Evolutionary conservation across 228 moss, liverwort and hornwort genomes (phyloP).

Genomic region (Sphagnum fallax): DNA sequence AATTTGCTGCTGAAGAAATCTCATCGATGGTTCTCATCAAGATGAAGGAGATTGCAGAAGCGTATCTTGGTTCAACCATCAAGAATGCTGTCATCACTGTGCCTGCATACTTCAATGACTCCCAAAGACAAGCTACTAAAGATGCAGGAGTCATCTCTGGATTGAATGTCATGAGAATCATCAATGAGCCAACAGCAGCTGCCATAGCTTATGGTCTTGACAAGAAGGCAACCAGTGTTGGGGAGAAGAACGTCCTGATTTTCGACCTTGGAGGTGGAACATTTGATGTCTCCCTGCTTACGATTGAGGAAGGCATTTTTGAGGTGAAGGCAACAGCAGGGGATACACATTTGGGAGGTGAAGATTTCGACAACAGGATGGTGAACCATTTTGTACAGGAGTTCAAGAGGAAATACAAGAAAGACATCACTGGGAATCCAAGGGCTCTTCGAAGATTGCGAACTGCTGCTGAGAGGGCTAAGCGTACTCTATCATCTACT

Average conservation of each 20-base stretch:
- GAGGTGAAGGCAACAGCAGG: conserved; percentile 27
- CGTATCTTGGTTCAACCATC: conserved; percentile 31
- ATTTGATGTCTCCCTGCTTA: conserved; percentile 45
- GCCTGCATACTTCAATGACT: conserved; percentile 24
- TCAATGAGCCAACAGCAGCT: conserved; percentile 52
- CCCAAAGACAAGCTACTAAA: conserved; percentile 22
- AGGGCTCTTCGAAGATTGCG: conserved; percentile 44
- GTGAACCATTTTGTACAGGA: conserved; percentile 51
- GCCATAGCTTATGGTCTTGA: conserved; percentile 54
- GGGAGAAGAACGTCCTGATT: conserved; percentile 44
- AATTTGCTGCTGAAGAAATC: conserved; percentile 43
- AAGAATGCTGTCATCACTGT: conserved; percentile 57
- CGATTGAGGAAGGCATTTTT: conserved; percentile 50
- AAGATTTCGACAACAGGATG: conserved; percentile 48
- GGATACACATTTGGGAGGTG: conserved; percentile 43
- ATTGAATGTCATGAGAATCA: conserved; percentile 37
- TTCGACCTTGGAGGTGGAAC: conserved; percentile 57
- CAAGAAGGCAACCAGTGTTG: conserved; percentile 25
- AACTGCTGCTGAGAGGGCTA: conserved; percentile 42
- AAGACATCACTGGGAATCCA: conserved; percentile 41
- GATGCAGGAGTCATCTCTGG: conserved; percentile 41
- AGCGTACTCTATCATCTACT: conserved; percentile 43
- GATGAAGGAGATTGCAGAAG: conserved; percentile 46
- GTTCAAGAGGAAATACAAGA: conserved; percentile 61
- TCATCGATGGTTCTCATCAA: conserved; percentile 25